Evolutionary conservation across 106 monocot species (phyloP).

Genomic region (Amphibolis antarctica): DNA sequence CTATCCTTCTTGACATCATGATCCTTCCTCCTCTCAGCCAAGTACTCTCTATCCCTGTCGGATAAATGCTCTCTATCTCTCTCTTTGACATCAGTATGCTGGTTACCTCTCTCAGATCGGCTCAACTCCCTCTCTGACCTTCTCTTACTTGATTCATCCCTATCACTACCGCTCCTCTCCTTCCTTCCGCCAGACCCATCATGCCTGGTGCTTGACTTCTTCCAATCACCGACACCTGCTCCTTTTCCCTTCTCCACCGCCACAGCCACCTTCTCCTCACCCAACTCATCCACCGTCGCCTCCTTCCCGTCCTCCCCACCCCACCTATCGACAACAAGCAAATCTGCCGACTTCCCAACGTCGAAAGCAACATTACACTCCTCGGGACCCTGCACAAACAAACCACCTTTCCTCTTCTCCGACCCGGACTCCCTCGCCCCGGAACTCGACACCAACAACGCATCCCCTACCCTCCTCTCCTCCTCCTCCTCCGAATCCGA

Average conservation of each 20-base stretch:
- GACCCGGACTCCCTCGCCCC: background rate
- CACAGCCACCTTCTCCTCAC: background rate
- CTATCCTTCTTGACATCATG: background rate
- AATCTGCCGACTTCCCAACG: background rate
- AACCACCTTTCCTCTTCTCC: background rate
- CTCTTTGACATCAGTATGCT: background rate
- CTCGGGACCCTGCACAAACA: background rate
- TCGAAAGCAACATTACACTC: background rate
- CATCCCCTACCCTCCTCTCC: background rate
- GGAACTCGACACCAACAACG: background rate
- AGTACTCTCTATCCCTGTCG: background rate
- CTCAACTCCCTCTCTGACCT: too few species aligned
- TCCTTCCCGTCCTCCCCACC: background rate
- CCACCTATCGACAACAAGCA: conserved; percentile 1
- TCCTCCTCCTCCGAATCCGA: conserved; percentile 30
- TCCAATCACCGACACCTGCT: background rate
- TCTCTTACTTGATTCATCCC: background rate
- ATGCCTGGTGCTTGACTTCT: background rate
- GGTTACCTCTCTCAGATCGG: background rate
- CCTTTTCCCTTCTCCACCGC: too few species aligned
- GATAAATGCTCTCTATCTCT: background rate
- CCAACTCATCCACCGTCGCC: background rate
- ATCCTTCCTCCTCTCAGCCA: background rate
- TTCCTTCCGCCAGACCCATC: background rate
- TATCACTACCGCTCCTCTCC: background rate